Percentiles rank a stretch among this genome's conserved stretches.
phyloP scores from a whole-genome alignment of 2,329 filamentous ascomycete genomes.

The Exophiala lecanii-corni region DNA sequence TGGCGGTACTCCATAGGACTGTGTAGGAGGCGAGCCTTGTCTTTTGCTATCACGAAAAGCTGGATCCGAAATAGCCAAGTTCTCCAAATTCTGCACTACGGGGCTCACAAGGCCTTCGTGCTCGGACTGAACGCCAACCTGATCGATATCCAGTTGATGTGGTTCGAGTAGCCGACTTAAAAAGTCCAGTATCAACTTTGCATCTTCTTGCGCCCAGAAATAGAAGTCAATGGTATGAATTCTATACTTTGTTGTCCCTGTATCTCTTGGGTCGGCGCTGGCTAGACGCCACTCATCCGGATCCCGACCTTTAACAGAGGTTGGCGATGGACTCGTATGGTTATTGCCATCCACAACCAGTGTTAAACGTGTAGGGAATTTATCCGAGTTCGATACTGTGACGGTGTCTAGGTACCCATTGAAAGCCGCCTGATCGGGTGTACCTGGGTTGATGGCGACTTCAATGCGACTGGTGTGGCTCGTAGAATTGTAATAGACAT shows the following conservation, averaged over 20 bases:
- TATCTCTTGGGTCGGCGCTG: constrained; percentile 47
- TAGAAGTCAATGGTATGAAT: constrained; percentile 61
- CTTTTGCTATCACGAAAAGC: constrained; percentile 44
- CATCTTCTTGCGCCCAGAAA: constrained; percentile 59
- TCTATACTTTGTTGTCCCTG: constrained; percentile 51
- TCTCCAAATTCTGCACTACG: constrained; percentile 60
- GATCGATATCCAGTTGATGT: constrained; percentile 47
- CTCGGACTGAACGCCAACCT: constrained; percentile 31
- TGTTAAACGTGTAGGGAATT: constrained; percentile 57
- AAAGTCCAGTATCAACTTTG: constrained; percentile 49
- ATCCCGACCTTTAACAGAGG: constrained; percentile 26
- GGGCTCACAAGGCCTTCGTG: constrained; percentile 44
- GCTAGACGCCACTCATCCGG: constrained; percentile 55
- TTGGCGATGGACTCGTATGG: constrained; percentile 26
- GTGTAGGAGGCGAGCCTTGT: constrained; percentile 25
- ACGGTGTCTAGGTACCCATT: constrained; percentile 51
- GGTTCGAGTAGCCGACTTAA: constrained; percentile 33
- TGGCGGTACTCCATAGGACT: constrained; percentile 26
- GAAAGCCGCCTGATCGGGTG: constrained; percentile 61
- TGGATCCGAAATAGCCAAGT: constrained; percentile 54
- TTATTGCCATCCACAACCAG: constrained; percentile 48
- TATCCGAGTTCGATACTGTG: constrained; percentile 52
- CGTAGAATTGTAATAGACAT: constrained; percentile 56
- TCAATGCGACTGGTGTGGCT: constrained; percentile 54
- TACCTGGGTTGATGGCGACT: constrained; percentile 60